phyloP scores from a whole-genome alignment of 2,329 filamentous ascomycete species.

The Pestalotiopsis sp. region DNA sequence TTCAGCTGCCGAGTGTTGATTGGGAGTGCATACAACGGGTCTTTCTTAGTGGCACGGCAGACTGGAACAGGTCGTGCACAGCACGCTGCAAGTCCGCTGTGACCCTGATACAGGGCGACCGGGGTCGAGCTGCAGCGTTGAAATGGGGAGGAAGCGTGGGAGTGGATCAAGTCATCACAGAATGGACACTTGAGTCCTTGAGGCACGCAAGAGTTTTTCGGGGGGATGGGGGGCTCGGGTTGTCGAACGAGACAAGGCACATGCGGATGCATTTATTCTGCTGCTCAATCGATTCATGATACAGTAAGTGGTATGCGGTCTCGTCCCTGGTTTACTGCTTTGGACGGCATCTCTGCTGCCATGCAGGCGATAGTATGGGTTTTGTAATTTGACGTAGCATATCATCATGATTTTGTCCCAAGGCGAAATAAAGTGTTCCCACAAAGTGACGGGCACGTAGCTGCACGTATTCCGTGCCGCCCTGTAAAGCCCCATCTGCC shows the following conservation, averaged over 20 bases:
- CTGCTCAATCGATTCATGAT: background rate
- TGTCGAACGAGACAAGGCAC: background rate
- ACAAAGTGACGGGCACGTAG: background rate
- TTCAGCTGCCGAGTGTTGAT: constrained; percentile 1
- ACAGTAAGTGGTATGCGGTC: background rate
- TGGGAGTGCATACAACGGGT: constrained; percentile 6
- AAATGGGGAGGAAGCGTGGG: background rate
- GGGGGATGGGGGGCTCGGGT: background rate
- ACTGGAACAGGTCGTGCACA: constrained; percentile 11
- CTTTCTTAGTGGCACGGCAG: constrained; percentile 10
- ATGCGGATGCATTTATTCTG: background rate
- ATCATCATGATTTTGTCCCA: background rate
- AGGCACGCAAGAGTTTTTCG: background rate
- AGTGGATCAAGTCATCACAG: constrained; percentile 1
- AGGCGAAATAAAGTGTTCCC: background rate
- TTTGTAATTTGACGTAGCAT: background rate
- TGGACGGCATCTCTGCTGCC: background rate
- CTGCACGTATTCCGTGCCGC: background rate
- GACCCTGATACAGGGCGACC: constrained; percentile 9
- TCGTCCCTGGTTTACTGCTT: background rate
- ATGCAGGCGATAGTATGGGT: background rate
- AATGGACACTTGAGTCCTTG: background rate
- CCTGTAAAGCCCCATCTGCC: background rate
- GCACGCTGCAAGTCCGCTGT: constrained; percentile 11
- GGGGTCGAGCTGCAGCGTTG: constrained; percentile 5